Base-by-base conservation (phyloP, 2,329 filamentous ascomycete species). In the Penicillium sp. region DNA sequence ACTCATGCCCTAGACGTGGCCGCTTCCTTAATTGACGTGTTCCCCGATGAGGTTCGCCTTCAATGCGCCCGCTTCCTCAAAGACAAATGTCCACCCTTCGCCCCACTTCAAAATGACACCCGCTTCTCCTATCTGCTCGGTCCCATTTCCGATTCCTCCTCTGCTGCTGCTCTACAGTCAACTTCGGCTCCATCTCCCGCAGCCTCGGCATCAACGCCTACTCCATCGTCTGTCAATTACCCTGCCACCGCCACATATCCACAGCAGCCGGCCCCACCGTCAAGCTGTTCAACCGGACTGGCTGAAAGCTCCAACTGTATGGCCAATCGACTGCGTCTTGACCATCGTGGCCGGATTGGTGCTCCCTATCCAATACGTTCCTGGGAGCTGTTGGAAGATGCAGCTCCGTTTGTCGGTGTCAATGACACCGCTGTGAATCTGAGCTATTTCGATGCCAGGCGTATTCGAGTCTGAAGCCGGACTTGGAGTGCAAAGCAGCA, bases 331-430 rank as follows among this genome's bases (percentile, higher is more conserved):
- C 68, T 77, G 33, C 71, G 71, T 36, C 60, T 76, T 34, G 72
- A 77, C 54, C 65, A 71, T 28, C 69, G 69, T 24, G 73, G 72
- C 9, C 69, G 70, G 19, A 54, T 67, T 5, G 54, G 71, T 29
- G 73, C 72, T 2, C 57, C 71, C 2, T 76, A 70, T 46, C 68
- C 69, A 2, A 57, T 74, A 9, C 72, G 72, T 19, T 71, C 71
- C 24, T 79, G 76, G 76, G 76, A 79, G 54, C 69, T 78, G 52
- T 67, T 79, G 21, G 74, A 76, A 57, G 76, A 78, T 53, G 72
- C 76, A 10, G 75, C 76, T 16, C 76, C 76, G 1, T 69, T 77
- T 16, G 61, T 74, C 19, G 74, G 75, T 21, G 64, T 67, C n/a
- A 79, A 79, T 54, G 76, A 79, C 54, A 78, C 76, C 3, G 74